Conservation (phyloP, 768 basidiomycete genomes). For the Podaxis sp. region DNA sequence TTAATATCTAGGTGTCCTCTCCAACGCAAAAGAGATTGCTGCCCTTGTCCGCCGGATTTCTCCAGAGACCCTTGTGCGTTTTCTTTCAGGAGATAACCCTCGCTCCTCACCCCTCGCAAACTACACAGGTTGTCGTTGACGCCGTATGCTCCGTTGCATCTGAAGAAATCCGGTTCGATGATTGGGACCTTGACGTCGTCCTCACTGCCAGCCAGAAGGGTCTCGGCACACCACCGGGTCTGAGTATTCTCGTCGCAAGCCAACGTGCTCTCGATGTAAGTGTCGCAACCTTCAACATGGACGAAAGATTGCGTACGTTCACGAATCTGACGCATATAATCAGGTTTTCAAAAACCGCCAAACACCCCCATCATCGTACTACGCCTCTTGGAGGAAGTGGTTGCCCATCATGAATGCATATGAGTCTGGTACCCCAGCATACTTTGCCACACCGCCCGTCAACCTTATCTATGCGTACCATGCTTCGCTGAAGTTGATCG, state of each 20-base stretch:
- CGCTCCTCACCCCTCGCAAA: not conserved
- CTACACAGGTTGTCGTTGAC: conserved; percentile 69
- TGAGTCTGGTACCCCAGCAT: conserved; percentile 75
- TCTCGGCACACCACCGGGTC: conserved; percentile 88
- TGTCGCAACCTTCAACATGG: not conserved
- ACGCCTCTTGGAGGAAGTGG: conserved; percentile 93
- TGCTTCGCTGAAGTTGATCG: conserved; percentile 76
- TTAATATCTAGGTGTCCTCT: conserved; percentile 68
- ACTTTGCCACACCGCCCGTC: conserved; percentile 95
- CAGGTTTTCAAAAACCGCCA: conserved; percentile 44
- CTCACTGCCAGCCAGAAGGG: conserved; percentile 90
- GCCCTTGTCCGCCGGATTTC: conserved; percentile 72
- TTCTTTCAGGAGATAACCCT: conserved; percentile 4
- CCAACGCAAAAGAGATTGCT: conserved; percentile 75
- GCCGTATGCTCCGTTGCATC: conserved; percentile 96
- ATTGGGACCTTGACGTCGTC: conserved; percentile 90
- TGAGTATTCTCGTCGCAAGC: conserved; percentile 84
- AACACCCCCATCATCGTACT: conserved; percentile 73
- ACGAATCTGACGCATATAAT: not conserved
- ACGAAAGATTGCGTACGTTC: not conserved
- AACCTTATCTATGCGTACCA: conserved; percentile 93
- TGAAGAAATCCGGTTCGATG: conserved; percentile 93
- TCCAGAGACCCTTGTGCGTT: conserved; percentile 75
- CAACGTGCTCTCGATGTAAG: conserved; percentile 73
- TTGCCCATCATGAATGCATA: conserved; percentile 94